Conservation (phyloP, 805 yeast genomes). For the Tanozyma kutaoensis region DNA sequence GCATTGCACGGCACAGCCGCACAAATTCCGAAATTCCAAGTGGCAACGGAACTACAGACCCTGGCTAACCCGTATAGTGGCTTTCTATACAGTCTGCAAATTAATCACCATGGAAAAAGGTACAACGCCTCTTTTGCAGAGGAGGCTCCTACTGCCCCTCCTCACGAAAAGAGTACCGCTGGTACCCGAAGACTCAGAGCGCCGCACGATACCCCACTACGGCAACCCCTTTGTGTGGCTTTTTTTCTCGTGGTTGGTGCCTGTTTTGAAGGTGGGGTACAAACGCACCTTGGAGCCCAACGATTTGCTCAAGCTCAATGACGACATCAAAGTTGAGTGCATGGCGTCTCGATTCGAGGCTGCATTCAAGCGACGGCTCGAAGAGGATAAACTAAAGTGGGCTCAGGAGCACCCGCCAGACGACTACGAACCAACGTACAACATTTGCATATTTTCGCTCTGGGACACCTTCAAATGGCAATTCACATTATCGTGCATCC, state of each 20-base stretch:
- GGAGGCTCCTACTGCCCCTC: not conserved
- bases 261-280: conserved; percentile 8
- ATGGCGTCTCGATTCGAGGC: conserved; percentile 3
- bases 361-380: conserved; percentile 1
- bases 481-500: not conserved
- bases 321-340: conserved; percentile 3
- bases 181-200: not conserved
- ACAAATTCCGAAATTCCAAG: no score
- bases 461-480: conserved; percentile 1
- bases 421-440: conserved; percentile 1
- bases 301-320: conserved; percentile 6
- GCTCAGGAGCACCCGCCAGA: not conserved
- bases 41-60: no score
- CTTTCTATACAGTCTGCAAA: no score
- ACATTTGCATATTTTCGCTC: not conserved
- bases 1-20: no score
- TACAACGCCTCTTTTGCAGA: not conserved
- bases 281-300: conserved; percentile 7
- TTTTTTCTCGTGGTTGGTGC: conserved; percentile 10
- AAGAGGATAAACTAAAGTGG: not conserved
- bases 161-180: not conserved
- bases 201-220: not conserved
- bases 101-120: no score
- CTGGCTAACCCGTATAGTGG: no score
- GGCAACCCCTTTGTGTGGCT: conserved; percentile 4